Evolutionary conservation across 768 basidiomycete genomes (phyloP).

Genomic region (Artomyces pyxidatus): DNA sequence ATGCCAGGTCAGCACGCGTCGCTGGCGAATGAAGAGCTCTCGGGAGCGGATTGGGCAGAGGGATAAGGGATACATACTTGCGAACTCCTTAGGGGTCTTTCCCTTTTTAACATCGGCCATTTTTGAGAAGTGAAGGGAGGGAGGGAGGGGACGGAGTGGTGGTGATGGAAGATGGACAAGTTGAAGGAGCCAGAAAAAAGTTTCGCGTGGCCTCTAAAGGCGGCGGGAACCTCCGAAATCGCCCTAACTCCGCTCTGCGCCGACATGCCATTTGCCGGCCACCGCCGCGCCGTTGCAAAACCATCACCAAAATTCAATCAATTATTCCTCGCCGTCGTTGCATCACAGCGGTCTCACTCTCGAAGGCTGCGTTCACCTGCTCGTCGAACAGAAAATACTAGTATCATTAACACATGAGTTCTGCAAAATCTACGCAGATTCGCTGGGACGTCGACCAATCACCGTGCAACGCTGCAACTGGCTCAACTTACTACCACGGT

Average conservation of each 20-base stretch:
- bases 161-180: constrained; percentile 36
- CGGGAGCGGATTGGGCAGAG: background rate
- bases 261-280: constrained; percentile 9
- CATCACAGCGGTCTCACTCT: too few species aligned
- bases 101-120: constrained; percentile 80
- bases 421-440: too few species aligned
- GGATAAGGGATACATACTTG: constrained; percentile 41
- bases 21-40: background rate
- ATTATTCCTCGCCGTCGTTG: too few species aligned
- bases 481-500: too few species aligned
- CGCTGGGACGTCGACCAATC: too few species aligned
- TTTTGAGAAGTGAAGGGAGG: constrained; percentile 38
- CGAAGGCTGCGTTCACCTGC: too few species aligned
- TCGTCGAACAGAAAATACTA: too few species aligned
- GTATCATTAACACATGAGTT: too few species aligned
- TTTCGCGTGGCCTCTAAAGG: constrained; percentile 29
- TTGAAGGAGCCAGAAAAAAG: constrained; percentile 37
- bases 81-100: constrained; percentile 90
- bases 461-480: too few species aligned
- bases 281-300: too few species aligned
- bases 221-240: constrained; percentile 23
- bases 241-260: constrained; percentile 22
- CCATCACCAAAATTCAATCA: too few species aligned
- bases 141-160: constrained; percentile 42
- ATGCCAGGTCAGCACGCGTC: constrained; percentile 27